These are phyloP conservation scores for Suillus cothurnatus DNA, from an alignment of 768 basidiomycete species.

Conservation along the genomic window DNA sequence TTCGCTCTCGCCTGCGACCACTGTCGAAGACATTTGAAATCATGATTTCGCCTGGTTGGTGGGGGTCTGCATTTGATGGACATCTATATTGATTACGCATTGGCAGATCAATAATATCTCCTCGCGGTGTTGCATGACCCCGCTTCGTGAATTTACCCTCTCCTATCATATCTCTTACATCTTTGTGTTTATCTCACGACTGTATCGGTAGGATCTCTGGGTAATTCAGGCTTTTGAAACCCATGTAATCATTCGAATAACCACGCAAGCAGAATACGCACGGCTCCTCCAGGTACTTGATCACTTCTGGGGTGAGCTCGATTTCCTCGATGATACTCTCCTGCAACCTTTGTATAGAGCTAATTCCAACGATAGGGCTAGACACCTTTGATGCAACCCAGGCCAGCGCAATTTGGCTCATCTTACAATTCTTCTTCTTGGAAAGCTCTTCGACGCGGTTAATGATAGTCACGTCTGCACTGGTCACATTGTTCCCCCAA, in stretches of 20 bases:
- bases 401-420: conserved; percentile 48
- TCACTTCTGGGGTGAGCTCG: conserved; percentile 32
- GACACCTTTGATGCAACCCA: conserved; percentile 44
- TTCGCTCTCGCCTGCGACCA: conserved; percentile 67
- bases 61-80: neutral
- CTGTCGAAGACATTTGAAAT: conserved; percentile 79
- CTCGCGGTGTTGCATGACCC: no score
- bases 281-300: conserved; percentile 32
- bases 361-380: conserved; percentile 48
- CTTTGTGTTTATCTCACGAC: neutral
- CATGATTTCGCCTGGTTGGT: conserved; percentile 96
- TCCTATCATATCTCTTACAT: neutral
- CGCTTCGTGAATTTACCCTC: conserved; percentile 36
- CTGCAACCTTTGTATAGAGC: conserved; percentile 32
- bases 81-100: neutral
- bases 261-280: conserved; percentile 12
- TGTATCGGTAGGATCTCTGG: conserved; percentile 4
- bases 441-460: conserved; percentile 44
- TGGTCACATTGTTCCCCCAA: conserved; percentile 27
- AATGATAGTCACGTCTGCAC: conserved; percentile 38
- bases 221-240: neutral
- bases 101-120: no score
- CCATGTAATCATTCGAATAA: neutral
- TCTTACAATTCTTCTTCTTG: conserved; percentile 39
- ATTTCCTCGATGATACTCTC: conserved; percentile 29